Evolutionary conservation across 2,329 filamentous ascomycete species (phyloP).

Genomic region (Colletotrichum sp.): DNA sequence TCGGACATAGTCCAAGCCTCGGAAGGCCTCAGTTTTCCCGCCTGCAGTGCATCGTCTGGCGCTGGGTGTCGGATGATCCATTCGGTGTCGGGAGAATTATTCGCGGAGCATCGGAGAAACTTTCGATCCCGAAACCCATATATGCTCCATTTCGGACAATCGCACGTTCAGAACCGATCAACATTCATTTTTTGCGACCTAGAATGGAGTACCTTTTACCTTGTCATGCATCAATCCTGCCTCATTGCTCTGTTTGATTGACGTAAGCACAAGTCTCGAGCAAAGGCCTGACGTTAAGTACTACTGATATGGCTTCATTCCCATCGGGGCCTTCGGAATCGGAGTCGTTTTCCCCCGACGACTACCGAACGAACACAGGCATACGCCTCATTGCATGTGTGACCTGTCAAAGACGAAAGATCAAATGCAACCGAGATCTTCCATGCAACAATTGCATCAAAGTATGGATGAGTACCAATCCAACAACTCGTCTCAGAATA

Average conservation of each 20-base stretch:
- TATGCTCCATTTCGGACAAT: not conserved
- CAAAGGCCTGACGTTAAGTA: not conserved
- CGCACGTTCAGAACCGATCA: not conserved
- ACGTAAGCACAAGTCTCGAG: not conserved
- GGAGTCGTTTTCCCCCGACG: not conserved
- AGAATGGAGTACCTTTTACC: not conserved
- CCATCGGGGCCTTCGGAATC: not conserved
- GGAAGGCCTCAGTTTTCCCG: not conserved
- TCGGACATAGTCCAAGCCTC: not conserved
- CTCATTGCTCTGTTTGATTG: not conserved
- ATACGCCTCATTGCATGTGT: not conserved
- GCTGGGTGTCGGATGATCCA: not conserved
- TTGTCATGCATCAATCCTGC: not conserved
- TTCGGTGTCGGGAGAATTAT: not conserved
- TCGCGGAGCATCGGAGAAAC: not conserved
- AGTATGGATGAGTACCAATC: not conserved
- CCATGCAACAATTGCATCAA: not conserved
- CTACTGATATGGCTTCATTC: not conserved
- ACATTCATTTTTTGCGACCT: not conserved
- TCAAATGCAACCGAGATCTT: not conserved
- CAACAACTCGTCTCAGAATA: not conserved
- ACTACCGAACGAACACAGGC: not conserved
- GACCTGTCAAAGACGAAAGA: not conserved
- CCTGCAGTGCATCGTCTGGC: not conserved
- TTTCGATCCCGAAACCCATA: not conserved